These are phyloP conservation scores for Secale cereale DNA, from an alignment of 176 grass and related monocot species.

Conservation along the genomic window DNA sequence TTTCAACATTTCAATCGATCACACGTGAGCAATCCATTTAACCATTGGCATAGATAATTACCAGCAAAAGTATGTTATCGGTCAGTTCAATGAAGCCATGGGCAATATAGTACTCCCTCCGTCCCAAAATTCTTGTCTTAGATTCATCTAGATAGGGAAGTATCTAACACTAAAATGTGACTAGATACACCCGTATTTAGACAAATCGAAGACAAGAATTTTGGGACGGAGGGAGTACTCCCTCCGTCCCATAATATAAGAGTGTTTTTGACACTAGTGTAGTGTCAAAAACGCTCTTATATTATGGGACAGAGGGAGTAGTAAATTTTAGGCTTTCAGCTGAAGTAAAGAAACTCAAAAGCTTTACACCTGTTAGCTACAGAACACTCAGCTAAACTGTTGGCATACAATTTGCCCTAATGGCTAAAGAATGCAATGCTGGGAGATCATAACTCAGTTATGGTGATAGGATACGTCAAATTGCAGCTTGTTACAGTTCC, in stretches of 20 bases:
- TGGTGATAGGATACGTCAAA: not conserved
- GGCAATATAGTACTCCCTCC: not conserved
- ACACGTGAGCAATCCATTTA: not conserved
- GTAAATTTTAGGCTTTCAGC: not conserved
- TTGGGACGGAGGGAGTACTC: no score
- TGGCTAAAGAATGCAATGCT: not conserved
- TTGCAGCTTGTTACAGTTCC: not conserved
- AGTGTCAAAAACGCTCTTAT: no score
- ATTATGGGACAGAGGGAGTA: no score
- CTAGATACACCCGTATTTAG: no score
- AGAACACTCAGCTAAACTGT: not conserved
- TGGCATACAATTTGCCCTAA: not conserved
- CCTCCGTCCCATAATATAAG: no score
- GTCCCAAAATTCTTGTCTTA: no score
- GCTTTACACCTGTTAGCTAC: not conserved
- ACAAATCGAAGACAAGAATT: no score
- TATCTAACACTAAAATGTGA: no score
- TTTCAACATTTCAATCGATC: slow-evolving; percentile 18
- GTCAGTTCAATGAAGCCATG: not conserved
- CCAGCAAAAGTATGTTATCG: not conserved
- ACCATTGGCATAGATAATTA: not conserved
- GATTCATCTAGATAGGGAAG: no score
- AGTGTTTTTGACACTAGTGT: no score
- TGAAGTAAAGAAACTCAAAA: not conserved
- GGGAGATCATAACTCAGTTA: not conserved